Evolutionary conservation across 306 rosid genomes (phyloP), one percentile per base, ranked within the genome.

Genomic region (Mimosa bimucronata): DNA sequence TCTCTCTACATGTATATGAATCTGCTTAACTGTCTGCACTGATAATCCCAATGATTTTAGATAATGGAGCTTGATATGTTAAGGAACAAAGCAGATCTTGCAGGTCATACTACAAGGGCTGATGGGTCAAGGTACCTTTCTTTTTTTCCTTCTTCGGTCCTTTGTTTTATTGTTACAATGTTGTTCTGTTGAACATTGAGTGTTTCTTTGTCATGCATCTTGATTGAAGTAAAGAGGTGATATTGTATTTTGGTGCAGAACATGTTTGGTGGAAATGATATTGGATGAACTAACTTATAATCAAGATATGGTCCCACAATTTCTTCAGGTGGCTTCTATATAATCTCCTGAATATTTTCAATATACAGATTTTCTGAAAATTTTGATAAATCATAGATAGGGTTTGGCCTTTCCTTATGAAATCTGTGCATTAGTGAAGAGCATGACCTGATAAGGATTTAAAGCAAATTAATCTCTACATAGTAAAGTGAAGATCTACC

Each of bases 241-340:
- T n/a, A 29, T 83, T 73, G 37, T 84, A 71, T 46, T 86, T 68
- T 78, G 82, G 73, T 83, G 82, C 95, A 94, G 98, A 84, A 90
- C 89, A 26, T 90, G 90, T 68, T 75, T 92, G 85, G 53, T 88
- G 81, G 98, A 91, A 86, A 84, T 94, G 80, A 81, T 92, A 83
- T 86, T 92, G 34, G 97, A 92, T 78, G 95, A 91, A 83, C 86
- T 94, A 74, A 89, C 94, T 64, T 94, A 94, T 89, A 80, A 73
- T 86, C 74, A 77, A 48, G 88, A 87, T 79, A 77, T 73, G 70
- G 46, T 92, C 57, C 85, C 84, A 25, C 76, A 85, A 58, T 92
- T 94, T 88, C 89, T 94, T 76, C 93, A 92, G 98, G 98, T 94
- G 77, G 61, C 78, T 60, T 61, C 50, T 60, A 64, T 42, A 75